Evolutionary conservation across 1,139 yeast genomes (phyloP).

Genomic region (Debaryomyces robertsiae): DNA sequence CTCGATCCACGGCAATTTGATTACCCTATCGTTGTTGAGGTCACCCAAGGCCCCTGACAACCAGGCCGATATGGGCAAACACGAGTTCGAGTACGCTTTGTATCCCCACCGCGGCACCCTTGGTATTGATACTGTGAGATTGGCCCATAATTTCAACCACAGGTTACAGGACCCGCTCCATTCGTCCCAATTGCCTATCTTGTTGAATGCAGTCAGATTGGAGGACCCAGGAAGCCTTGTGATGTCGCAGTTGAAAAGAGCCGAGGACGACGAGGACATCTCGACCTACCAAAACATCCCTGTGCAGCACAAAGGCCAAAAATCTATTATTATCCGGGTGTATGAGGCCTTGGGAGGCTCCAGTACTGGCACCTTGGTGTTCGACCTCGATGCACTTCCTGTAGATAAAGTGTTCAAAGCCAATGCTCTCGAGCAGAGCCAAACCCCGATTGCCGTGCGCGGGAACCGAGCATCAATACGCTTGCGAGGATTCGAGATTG

Average conservation of each 20-base stretch:
- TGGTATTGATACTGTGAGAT: constrained; percentile 62
- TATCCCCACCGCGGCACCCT: constrained; percentile 78
- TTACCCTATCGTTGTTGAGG: constrained; percentile 79
- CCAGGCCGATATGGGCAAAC: constrained; percentile 90
- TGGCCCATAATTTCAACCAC: constrained; percentile 82
- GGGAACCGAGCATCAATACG: constrained; percentile 42
- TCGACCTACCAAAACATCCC: constrained; percentile 39
- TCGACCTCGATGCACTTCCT: constrained; percentile 33
- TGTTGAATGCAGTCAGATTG: constrained; percentile 28
- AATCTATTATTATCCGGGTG: constrained; percentile 67
- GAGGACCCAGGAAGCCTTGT: constrained; percentile 60
- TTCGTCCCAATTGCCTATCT: constrained; percentile 22
- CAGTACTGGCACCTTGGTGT: constrained; percentile 53
- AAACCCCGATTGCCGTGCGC: constrained; percentile 25
- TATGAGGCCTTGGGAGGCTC: constrained; percentile 87
- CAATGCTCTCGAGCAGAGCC: constrained; percentile 68
- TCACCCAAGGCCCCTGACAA: constrained; percentile 92
- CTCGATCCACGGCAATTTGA: constrained; percentile 83
- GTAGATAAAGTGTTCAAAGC: constrained; percentile 58
- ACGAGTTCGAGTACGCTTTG: constrained; percentile 79
- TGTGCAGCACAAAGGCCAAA: constrained; percentile 41
- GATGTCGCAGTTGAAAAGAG: constrained; percentile 79
- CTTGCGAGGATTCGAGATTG: constrained; percentile 78
- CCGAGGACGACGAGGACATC: constrained; percentile 75
- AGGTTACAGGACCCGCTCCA: constrained; percentile 31